phyloP scores from a whole-genome alignment of 176 grass and related monocot species.

The Pontederia paniculata region DNA sequence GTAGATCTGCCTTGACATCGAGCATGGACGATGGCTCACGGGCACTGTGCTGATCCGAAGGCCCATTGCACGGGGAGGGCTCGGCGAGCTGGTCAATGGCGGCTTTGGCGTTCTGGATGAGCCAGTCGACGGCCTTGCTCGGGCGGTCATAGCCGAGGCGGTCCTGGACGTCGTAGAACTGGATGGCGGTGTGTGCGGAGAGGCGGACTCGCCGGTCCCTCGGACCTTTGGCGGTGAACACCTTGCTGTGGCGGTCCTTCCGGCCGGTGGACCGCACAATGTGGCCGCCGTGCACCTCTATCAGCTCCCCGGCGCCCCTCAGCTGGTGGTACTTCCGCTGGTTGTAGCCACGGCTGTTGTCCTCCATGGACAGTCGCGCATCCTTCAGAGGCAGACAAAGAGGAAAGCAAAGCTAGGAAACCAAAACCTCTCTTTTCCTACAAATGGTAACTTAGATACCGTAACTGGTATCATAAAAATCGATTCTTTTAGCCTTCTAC shows the following conservation, averaged over 20 bases:
- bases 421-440: not conserved
- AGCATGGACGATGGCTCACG: not conserved
- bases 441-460: not conserved
- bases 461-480: not conserved
- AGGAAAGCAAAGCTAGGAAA: not conserved
- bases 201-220: slow-evolving; percentile 24
- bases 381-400: not conserved
- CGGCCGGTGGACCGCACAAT: slow-evolving; percentile 6
- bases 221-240: slow-evolving; percentile 3
- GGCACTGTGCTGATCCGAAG: too few relatives aligned
- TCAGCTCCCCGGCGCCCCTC: not conserved
- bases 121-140: slow-evolving; percentile 23
- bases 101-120: slow-evolving; percentile 18
- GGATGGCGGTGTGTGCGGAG: slow-evolving; percentile 19
- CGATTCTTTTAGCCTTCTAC: too few relatives aligned
- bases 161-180: slow-evolving; percentile 26
- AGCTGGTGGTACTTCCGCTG: not conserved
- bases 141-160: slow-evolving; percentile 26
- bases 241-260: slow-evolving; percentile 10
- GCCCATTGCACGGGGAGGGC: not conserved
- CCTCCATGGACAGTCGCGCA: not conserved
- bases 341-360: not conserved
- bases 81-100: slow-evolving; percentile 17
- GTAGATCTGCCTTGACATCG: not conserved
- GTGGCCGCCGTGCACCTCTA: slow-evolving; percentile 2